These are phyloP conservation scores for Pythium pyrilobum DNA, from an alignment of 352 stramenopile species.

Conservation along the genomic window DNA sequence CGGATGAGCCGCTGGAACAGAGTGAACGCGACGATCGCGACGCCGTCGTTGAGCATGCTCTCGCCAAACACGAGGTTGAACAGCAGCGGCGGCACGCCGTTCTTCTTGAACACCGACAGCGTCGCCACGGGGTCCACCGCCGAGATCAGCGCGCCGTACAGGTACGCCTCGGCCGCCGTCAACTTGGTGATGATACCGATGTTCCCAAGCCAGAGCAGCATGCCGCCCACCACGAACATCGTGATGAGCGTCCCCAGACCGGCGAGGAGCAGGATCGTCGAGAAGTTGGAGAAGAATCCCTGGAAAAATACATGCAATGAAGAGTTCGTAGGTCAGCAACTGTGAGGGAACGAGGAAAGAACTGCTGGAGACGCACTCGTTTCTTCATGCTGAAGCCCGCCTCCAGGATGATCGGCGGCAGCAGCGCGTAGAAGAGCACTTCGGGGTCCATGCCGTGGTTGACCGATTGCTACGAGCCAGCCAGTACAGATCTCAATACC, in stretches of 20 bases:
- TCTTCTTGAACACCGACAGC: conserved; percentile 92
- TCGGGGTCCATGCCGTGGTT: conserved; percentile 80
- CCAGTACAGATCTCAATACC: not conserved
- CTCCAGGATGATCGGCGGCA: conserved; percentile 84
- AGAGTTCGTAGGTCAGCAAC: not conserved
- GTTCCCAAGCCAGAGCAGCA: conserved; percentile 71
- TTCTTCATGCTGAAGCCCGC: conserved; percentile 88
- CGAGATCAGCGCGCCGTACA: conserved; percentile 92
- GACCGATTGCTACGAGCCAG: conserved; percentile 49
- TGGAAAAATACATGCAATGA: conserved; percentile 14
- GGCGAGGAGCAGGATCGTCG: conserved; percentile 77
- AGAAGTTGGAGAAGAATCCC: conserved; percentile 87
- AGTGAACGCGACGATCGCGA: conserved; percentile 84
- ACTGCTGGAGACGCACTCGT: conserved; percentile 34
- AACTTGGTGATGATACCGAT: conserved; percentile 71
- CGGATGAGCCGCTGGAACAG: conserved; percentile 84
- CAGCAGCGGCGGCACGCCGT: conserved; percentile 75
- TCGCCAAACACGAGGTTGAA: conserved; percentile 97
- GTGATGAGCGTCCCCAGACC: conserved; percentile 75
- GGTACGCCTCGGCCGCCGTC: conserved; percentile 83
- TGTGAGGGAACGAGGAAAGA: not conserved
- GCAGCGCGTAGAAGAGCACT: conserved; percentile 74
- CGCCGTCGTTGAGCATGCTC: conserved; percentile 93
- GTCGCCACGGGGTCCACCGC: conserved; percentile 93
- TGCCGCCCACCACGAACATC: conserved; percentile 74